Base-by-base conservation (phyloP, 2,329 filamentous ascomycete species). In the Gnomoniopsis sp. region DNA sequence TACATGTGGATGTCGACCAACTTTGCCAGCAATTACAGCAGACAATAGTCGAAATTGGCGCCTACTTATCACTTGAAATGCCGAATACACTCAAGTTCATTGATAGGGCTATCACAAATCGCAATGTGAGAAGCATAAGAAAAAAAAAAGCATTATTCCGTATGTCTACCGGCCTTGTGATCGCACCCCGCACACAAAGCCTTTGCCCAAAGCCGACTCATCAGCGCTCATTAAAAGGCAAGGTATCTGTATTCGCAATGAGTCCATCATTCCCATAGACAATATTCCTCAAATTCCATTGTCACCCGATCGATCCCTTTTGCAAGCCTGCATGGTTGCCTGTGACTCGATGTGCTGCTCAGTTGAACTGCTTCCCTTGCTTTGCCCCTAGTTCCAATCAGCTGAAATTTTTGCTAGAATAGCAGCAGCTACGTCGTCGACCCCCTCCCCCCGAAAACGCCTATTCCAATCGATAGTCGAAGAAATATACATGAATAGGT, bases 401-500 rank as follows among this genome's bases (percentile, higher is more conserved):
- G 38, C 38, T 47, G 19, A 38, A 34, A 22, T 38, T 34, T 47
- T 59, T 38, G 33, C 46, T 21, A 10, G n/a, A 38, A 34, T n/a
- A 44, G 33, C 36, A 38, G 36, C n/a, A 52, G 49, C 43, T 36
- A 41, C 30, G 15, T 59, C 30, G 34, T 41, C 33, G 17, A 44
- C 22, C 33, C 53, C 57, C 33, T 53, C 57, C 8, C 26, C 26
- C 26, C 48, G 44, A 49, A 21, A 61, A 61, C 57, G 53, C 59
- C 57, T 53, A 51, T 47, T 59, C 44, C 49, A 59, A 59, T 30
- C 53, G 14, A 49, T 56, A 48, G 44, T 34, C 44, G 30, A 47
- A 48, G 51, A 53, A 61, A 61, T 61, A 50, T 59, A 59, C 59
- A 61, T 55, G 53, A 61, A 59, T 49, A 47, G 34, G 19, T 56